Conservation (phyloP, 352 stramenopile species). For the Thraustotheca clavata region DNA sequence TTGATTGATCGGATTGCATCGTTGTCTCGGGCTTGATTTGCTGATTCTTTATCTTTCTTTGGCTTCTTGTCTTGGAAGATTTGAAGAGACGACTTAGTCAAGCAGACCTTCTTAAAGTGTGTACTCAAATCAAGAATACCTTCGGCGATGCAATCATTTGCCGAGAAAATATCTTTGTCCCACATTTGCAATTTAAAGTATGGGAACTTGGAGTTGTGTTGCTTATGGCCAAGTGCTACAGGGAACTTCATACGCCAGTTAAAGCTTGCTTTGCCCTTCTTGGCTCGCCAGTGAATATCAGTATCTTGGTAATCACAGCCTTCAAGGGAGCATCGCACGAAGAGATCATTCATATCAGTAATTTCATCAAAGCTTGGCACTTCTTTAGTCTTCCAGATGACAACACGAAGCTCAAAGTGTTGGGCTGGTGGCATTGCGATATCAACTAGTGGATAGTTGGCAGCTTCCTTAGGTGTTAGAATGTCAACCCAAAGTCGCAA, state of each 20-base stretch:
- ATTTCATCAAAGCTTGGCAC: conserved; percentile 76
- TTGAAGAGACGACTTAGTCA: conserved; percentile 60
- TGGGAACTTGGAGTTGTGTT: conserved; percentile 83
- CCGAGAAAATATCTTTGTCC: conserved; percentile 91
- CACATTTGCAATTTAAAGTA: conserved; percentile 92
- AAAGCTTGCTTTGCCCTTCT: conserved; percentile 90
- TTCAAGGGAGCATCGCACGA: conserved; percentile 87
- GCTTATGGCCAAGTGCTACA: conserved; percentile 77
- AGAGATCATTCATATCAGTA: conserved; percentile 91
- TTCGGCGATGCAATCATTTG: conserved; percentile 88
- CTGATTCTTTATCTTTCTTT: conserved; percentile 35
- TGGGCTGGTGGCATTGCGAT: conserved; percentile 74
- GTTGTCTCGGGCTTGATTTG: conserved; percentile 44
- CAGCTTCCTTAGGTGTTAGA: conserved; percentile 57
- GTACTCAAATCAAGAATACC: conserved; percentile 64
- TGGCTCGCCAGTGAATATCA: conserved; percentile 91
- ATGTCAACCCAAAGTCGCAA: conserved; percentile 90
- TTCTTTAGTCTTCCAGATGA: conserved; percentile 90
- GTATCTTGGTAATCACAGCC: conserved; percentile 74
- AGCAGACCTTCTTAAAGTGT: conserved; percentile 74
- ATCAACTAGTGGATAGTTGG: conserved; percentile 74
- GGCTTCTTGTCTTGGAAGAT: conserved; percentile 82
- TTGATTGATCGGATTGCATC: conserved; percentile 75
- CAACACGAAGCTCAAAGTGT: conserved; percentile 87
- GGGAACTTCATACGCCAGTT: conserved; percentile 95